Conservation (phyloP, 2,329 filamentous ascomycete genomes). For the Talaromyces sp. region DNA sequence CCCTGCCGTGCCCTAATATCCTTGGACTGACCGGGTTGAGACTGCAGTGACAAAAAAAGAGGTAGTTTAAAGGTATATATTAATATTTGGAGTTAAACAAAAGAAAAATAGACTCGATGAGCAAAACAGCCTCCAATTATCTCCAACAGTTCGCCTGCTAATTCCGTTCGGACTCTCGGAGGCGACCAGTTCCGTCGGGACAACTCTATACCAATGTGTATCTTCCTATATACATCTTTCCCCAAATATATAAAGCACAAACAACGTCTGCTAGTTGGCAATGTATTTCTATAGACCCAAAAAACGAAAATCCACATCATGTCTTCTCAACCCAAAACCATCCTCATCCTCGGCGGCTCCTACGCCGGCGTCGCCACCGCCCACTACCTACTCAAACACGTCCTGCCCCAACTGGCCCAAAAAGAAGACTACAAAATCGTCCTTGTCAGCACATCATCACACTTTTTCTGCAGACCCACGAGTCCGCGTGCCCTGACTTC, state of each 20-base stretch:
- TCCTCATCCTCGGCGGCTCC: conserved; percentile 51
- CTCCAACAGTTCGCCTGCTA: background rate
- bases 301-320: background rate
- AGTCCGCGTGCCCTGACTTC: conserved; percentile 46
- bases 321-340: conserved; percentile 25
- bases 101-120: background rate
- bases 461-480: conserved; percentile 41
- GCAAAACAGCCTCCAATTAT: background rate
- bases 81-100: too few species aligned
- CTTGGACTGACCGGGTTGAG: background rate
- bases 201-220: background rate
- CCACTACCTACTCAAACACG: conserved; percentile 52
- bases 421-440: conserved; percentile 36
- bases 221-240: too few species aligned
- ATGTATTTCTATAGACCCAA: too few species aligned
- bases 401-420: conserved; percentile 38
- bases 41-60: background rate
- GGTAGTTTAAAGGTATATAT: too few species aligned
- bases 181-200: background rate
- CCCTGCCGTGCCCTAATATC: background rate
- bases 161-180: background rate
- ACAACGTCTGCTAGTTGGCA: too few species aligned
- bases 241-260: background rate
- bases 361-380: conserved; percentile 49
- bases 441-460: conserved; percentile 39